phyloP scores from a whole-genome alignment of 139 green algal genomes.

The Tetradesmus lagerheimii region DNA sequence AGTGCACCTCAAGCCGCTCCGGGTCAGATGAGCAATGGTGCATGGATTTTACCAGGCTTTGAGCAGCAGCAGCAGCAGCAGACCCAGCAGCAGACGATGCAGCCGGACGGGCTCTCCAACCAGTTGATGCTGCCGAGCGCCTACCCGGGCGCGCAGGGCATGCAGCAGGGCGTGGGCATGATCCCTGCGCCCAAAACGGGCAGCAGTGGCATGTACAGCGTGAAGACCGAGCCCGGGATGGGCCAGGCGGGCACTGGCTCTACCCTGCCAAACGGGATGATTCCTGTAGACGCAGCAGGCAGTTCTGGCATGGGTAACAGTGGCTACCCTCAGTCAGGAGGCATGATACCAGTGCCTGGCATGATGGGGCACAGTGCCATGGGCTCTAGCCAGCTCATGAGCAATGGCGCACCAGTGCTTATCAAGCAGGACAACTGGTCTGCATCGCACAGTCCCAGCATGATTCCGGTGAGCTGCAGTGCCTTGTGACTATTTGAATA shows the following conservation, averaged over 20 bases:
- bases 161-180: constrained; percentile 31
- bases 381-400: constrained; percentile 63
- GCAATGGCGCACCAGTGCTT: constrained; percentile 78
- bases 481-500: background rate
- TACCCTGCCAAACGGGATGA: constrained; percentile 26
- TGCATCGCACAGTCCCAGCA: constrained; percentile 18
- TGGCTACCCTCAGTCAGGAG: constrained; percentile 18
- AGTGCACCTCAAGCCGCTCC: background rate
- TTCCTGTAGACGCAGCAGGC: constrained; percentile 31
- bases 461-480: constrained; percentile 41
- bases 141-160: constrained; percentile 25
- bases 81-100: constrained; percentile 38
- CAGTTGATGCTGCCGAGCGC: constrained; percentile 34
- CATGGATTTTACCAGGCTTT: constrained; percentile 7
- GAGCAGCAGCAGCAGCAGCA: constrained; percentile 47
- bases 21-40: background rate
- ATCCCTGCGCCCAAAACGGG: background rate
- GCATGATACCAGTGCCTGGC: constrained; percentile 67
- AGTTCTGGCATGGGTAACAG: background rate
- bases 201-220: background rate
- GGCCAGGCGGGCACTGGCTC: background rate
- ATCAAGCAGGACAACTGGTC: constrained; percentile 49
- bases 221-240: constrained; percentile 7
- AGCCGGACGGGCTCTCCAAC: constrained; percentile 22
- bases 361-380: constrained; percentile 47